phyloP scores from a whole-genome alignment of 371 early-diverging fungal genomes.

The Chytridium lagenaria region DNA sequence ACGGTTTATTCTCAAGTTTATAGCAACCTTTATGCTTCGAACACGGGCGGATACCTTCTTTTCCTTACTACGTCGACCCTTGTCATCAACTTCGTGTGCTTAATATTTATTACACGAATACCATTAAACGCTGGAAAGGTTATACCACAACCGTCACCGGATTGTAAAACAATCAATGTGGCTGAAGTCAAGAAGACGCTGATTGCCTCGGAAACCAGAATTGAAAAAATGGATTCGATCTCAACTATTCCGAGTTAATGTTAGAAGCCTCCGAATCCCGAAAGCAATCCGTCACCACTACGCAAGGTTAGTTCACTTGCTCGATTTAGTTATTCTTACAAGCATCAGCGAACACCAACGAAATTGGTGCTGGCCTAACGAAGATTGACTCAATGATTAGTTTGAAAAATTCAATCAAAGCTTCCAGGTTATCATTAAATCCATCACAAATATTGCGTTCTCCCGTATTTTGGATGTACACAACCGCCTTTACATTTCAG shows the following conservation, averaged over 20 bases:
- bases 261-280: no score
- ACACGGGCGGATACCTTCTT: constrained; percentile 25
- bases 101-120: not conserved
- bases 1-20: constrained; percentile 37
- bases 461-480: constrained; percentile 39
- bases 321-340: not conserved
- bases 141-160: not conserved
- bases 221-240: constrained; percentile 7
- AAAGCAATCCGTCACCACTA: constrained; percentile 1
- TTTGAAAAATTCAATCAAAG: no score
- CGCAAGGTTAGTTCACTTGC: not conserved
- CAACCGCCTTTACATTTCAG: constrained; percentile 26
- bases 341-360: not conserved
- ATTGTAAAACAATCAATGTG: not conserved
- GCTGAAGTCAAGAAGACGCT: not conserved
- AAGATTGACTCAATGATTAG: not conserved
- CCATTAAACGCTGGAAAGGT: not conserved
- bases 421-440: not conserved
- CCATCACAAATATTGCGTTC: constrained; percentile 37
- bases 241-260: constrained; percentile 19
- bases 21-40: constrained; percentile 6
- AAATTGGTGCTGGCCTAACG: not conserved
- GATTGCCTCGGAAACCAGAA: not conserved
- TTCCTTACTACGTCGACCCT: constrained; percentile 28
- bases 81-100: constrained; percentile 18